Percentiles rank a stretch among this genome's conserved stretches.
Evolutionary conservation across 176 grass and related monocot genomes (phyloP).

Genomic region (Tuctoria greenei): DNA sequence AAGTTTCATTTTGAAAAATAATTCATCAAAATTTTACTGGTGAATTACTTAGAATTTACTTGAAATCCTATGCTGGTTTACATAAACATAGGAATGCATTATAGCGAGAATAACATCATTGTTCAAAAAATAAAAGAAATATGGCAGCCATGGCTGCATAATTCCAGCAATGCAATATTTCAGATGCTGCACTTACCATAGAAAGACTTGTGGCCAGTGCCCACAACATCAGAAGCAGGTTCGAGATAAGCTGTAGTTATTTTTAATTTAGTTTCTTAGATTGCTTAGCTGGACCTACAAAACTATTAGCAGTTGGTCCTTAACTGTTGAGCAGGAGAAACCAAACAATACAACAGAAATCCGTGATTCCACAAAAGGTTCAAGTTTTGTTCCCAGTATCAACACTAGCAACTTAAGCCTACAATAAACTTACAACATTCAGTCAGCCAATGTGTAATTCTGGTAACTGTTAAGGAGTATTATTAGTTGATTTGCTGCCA

Average conservation of each 20-base stretch:
- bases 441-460: background rate
- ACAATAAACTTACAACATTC: background rate
- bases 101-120: background rate
- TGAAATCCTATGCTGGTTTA: background rate
- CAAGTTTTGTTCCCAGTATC: background rate
- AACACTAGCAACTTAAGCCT: background rate
- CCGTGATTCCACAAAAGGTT: background rate
- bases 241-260: no score
- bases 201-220: no score
- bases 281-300: no score
- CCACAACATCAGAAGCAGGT: no score
- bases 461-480: background rate
- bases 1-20: background rate
- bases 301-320: no score
- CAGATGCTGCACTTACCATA: background rate
- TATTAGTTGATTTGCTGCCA: background rate
- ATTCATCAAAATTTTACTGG: background rate
- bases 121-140: background rate
- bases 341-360: background rate
- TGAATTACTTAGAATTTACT: background rate
- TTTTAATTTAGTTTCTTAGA: no score
- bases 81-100: background rate
- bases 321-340: background rate
- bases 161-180: background rate
- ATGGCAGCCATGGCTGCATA: background rate